A percentile compares a stretch with the other conserved stretches of the same genome.
These are phyloP conservation scores for Rhodamnia argentea DNA, from an alignment of 345 rosid genomes.

Conservation along the genomic window DNA sequence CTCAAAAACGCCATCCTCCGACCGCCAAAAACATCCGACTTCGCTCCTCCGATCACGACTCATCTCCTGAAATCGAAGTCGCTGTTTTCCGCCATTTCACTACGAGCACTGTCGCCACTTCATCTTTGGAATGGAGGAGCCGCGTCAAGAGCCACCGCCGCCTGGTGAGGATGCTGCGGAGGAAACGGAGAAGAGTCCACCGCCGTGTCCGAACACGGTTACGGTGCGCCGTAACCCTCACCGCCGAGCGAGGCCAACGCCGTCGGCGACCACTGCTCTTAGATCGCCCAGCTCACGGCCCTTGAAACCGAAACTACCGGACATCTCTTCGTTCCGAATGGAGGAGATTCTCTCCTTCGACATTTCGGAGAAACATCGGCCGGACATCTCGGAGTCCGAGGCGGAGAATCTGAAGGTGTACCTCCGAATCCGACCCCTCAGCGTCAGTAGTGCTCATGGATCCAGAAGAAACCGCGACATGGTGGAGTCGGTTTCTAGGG, in stretches of 20 bases:
- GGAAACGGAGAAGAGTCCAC: constrained; percentile 12
- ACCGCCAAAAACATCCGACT: neutral
- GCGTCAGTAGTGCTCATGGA: neutral
- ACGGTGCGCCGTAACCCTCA: constrained; percentile 73
- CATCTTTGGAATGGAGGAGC: neutral
- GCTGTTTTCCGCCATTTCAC: neutral
- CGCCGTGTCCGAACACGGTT: constrained; percentile 34
- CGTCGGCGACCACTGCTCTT: constrained; percentile 10
- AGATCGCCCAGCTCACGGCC: neutral
- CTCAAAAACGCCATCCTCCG: too few species aligned
- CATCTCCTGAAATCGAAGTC: neutral
- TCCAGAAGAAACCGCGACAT: neutral
- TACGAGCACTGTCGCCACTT: neutral
- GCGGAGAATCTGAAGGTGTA: constrained; percentile 53
- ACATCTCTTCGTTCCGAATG: constrained; percentile 47
- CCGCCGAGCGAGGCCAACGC: constrained; percentile 64
- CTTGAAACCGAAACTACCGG: constrained; percentile 2
- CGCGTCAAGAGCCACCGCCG: neutral
- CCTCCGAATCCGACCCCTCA: constrained; percentile 50
- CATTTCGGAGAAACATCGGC: constrained; percentile 1
- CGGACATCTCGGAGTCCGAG: neutral
- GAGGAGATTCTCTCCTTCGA: constrained; percentile 48
- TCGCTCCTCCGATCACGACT: neutral
- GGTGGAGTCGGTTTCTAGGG: neutral
- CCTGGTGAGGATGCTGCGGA: neutral